Evolutionary conservation across 176 grass and related monocot species (phyloP).

Genomic region (Oryza longistaminata): DNA sequence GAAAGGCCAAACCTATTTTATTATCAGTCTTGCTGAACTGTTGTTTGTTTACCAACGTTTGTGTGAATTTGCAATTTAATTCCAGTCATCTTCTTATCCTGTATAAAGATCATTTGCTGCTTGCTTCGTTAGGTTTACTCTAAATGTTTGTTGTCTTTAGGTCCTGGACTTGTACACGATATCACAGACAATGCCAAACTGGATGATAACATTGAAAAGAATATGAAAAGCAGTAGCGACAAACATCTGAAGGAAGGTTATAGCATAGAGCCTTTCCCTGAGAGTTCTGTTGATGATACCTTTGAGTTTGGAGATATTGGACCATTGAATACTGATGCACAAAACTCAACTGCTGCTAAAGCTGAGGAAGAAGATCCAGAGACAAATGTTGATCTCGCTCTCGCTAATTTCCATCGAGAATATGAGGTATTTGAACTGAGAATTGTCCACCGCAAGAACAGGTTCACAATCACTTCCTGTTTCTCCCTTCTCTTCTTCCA

Average conservation of each 20-base stretch:
- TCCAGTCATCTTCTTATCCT: neutral
- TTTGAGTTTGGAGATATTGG: conserved; percentile 54
- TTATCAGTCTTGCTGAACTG: neutral
- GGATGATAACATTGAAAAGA: conserved; percentile 33
- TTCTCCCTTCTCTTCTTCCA: conserved; percentile 19
- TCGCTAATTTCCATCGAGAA: conserved; percentile 68
- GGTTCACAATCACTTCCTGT: conserved; percentile 57
- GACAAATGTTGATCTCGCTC: conserved; percentile 52
- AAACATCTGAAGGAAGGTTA: conserved; percentile 55
- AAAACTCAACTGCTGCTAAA: conserved; percentile 42
- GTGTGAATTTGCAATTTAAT: neutral
- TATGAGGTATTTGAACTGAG: conserved; percentile 96
- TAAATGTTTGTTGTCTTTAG: conserved; percentile 46
- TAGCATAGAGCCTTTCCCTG: conserved; percentile 48
- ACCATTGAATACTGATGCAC: conserved; percentile 32
- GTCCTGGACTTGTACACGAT: conserved; percentile 21
- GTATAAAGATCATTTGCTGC: neutral
- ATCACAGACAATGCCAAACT: conserved; percentile 23
- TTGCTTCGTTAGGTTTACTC: conserved; percentile 9
- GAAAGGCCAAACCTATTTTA: conserved; percentile 5
- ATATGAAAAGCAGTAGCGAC: conserved; percentile 36
- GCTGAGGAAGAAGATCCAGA: conserved; percentile 60
- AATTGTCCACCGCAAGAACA: conserved; percentile 99
- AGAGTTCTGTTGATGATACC: conserved; percentile 43
- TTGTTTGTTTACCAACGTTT: neutral